Conservation (phyloP, 2,329 filamentous ascomycete genomes). For the Didymella lethalis region DNA sequence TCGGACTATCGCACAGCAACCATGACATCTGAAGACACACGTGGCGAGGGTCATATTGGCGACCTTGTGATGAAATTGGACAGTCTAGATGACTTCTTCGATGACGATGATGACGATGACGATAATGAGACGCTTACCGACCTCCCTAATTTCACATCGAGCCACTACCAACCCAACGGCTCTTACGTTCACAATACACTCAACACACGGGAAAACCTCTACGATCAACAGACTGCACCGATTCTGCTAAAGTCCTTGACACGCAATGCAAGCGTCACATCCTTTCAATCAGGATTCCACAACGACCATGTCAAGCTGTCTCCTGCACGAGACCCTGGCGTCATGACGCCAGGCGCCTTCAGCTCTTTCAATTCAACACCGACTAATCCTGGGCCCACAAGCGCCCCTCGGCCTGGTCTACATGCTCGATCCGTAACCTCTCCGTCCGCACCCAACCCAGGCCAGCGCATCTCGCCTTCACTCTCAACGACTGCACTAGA, state of each 20-base stretch:
- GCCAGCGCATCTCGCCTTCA: slow-evolving; percentile 56
- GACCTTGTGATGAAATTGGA: slow-evolving; percentile 75
- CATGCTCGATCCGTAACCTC: slow-evolving; percentile 87
- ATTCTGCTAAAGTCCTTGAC: slow-evolving; percentile 84
- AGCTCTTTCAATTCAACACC: slow-evolving; percentile 46
- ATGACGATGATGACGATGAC: slow-evolving; percentile 54
- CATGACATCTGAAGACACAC: slow-evolving; percentile 87
- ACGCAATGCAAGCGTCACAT: slow-evolving; percentile 73
- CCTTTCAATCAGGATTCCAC: slow-evolving; percentile 84
- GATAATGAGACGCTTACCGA: slow-evolving; percentile 48
- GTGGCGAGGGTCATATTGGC: slow-evolving; percentile 75
- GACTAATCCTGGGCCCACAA: slow-evolving; percentile 26
- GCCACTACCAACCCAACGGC: slow-evolving; percentile 40
- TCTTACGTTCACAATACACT: slow-evolving; percentile 52
- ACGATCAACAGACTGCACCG: slow-evolving; percentile 91
- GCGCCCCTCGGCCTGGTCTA: slow-evolving; percentile 65
- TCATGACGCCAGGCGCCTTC: slow-evolving; percentile 66
- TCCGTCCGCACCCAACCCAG: slow-evolving; percentile 64
- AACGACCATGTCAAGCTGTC: slow-evolving; percentile 70
- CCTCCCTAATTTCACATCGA: slow-evolving; percentile 44
- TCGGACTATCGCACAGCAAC: slow-evolving; percentile 78
- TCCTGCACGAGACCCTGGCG: slow-evolving; percentile 60
- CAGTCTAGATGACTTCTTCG: slow-evolving; percentile 64
- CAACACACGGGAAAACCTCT: slow-evolving; percentile 72
- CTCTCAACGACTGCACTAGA: slow-evolving; percentile 75